phyloP scores from a whole-genome alignment of 2,329 filamentous ascomycete genomes.

The Pseudogymnoascus sp. region DNA sequence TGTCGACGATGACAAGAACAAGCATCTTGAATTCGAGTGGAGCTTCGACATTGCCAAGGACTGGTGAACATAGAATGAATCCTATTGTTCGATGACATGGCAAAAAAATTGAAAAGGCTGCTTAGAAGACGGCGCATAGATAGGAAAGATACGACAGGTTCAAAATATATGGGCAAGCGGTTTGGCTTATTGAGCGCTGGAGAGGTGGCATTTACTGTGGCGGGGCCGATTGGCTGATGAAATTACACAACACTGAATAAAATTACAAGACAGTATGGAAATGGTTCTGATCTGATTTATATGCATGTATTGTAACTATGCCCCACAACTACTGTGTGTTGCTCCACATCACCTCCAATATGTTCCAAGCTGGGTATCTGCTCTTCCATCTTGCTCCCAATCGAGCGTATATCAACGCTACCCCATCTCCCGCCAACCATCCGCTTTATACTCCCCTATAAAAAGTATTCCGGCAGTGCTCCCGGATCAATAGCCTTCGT shows the following conservation, averaged over 20 bases:
- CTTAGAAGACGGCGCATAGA: not conserved
- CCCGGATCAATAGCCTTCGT: constrained; percentile 62
- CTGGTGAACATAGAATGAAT: constrained; percentile 51
- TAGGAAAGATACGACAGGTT: not conserved
- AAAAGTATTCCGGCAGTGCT: constrained; percentile 63
- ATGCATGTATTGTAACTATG: not conserved
- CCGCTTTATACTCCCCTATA: constrained; percentile 36
- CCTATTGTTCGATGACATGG: not conserved
- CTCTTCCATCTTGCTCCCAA: not conserved
- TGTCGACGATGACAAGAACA: constrained; percentile 88
- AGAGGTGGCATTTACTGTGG: not conserved
- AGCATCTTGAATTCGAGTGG: constrained; percentile 90
- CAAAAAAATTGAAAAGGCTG: not conserved
- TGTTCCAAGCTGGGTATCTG: not conserved
- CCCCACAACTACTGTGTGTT: not conserved
- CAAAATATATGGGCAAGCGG: not conserved
- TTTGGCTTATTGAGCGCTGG: not conserved
- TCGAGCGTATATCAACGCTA: not conserved
- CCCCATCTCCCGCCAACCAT: not conserved
- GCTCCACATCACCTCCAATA: not conserved
- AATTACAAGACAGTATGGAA: not conserved
- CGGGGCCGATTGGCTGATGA: not conserved
- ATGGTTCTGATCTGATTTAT: not conserved
- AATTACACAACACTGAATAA: not conserved
- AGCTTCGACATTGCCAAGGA: constrained; percentile 95